A percentile compares a stretch with the other conserved stretches of the same genome.
These are phyloP conservation scores for Gymnopus androsaceus DNA, from an alignment of 1,284 basidiomycete genomes.

Conservation along the genomic window DNA sequence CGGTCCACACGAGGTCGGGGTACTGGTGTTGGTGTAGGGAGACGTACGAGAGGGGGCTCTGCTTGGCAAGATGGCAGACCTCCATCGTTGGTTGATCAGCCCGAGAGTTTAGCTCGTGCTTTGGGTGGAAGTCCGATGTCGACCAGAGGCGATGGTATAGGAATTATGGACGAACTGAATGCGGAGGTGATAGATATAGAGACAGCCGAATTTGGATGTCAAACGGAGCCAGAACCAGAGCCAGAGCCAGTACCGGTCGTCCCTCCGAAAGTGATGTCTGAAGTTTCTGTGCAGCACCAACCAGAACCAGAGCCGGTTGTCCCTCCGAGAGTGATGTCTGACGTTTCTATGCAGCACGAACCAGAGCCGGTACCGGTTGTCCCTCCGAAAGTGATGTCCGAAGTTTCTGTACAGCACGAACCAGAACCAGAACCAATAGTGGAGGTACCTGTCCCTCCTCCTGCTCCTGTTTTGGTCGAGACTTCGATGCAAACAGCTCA, in stretches of 20 bases:
- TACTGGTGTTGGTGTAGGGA: slow-evolving; percentile 33
- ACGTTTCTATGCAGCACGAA: slow-evolving; percentile 32
- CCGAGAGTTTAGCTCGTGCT: slow-evolving; percentile 59
- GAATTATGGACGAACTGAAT: slow-evolving; percentile 18
- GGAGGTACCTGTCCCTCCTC: not conserved
- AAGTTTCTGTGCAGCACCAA: slow-evolving; percentile 34
- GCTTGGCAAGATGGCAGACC: slow-evolving; percentile 68
- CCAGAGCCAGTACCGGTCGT: slow-evolving; percentile 1
- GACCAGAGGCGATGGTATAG: slow-evolving; percentile 7
- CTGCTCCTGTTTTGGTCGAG: slow-evolving; percentile 34
- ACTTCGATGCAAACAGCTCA: slow-evolving; percentile 54
- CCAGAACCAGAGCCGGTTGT: not conserved
- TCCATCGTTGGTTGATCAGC: slow-evolving; percentile 65
- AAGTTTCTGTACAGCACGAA: slow-evolving; percentile 22
- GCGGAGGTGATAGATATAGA: slow-evolving; percentile 55
- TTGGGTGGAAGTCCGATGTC: slow-evolving; percentile 48
- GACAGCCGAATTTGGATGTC: slow-evolving; percentile 63
- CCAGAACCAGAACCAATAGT: slow-evolving; percentile 18
- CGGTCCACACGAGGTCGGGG: slow-evolving; percentile 48
- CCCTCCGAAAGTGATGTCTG: slow-evolving; percentile 29
- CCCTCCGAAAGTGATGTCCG: slow-evolving; percentile 29
- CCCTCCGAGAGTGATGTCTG: slow-evolving; percentile 29
- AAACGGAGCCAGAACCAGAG: slow-evolving; percentile 45
- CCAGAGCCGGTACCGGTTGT: slow-evolving; percentile 5
- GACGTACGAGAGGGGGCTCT: slow-evolving; percentile 60